Evolutionary conservation across 352 stramenopile genomes (phyloP), one percentile per base, ranked within the genome.

Genomic region (Blastocystis sp.): DNA sequence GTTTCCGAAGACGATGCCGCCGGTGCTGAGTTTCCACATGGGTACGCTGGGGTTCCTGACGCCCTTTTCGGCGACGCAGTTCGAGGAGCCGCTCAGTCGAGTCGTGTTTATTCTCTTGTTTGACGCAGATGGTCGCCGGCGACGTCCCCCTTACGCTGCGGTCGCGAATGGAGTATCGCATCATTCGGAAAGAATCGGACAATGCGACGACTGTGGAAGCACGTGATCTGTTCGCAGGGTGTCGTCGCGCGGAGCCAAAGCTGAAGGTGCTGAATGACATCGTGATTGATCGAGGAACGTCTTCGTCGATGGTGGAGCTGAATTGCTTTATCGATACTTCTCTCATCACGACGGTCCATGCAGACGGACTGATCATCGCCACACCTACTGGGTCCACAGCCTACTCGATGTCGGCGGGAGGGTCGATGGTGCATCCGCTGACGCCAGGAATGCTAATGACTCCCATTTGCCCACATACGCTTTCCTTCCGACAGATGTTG

Each of bases 361-460:
- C 95, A 0, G 96, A 99, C 86, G 96, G 96, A n/a, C 92, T 99
- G 87, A 98, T 98, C 87, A 97, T 98, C 88, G 93, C 94, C 36
- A 98, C 95, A 42, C 96, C 95, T 6, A 98, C 95, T 18, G 96
- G 96, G 16, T 98, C 94, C 7, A 99, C 95, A 0, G 96, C 96
- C 0, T 99, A 99, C 88, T 97, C 92, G 65, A 93, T 99, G 87
- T 95, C 95, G 16, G 95, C 95, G 0, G 96, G 96, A 16, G 95
- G 95, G 0, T 97, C 93, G 32, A 97, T 99, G 88, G 94, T 97
- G 0, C 96, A 98, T 88, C 96, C 96, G 32, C 90, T 94, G 0
- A 95, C 98, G 64, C 95, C 95, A 36, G 93, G 92, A 49, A 98
- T 99, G 88, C 88, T 98, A 18, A 94, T 99, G 48, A 98, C 96